phyloP scores from a whole-genome alignment of 352 stramenopile genomes.

The Peronospora tabacina region DNA sequence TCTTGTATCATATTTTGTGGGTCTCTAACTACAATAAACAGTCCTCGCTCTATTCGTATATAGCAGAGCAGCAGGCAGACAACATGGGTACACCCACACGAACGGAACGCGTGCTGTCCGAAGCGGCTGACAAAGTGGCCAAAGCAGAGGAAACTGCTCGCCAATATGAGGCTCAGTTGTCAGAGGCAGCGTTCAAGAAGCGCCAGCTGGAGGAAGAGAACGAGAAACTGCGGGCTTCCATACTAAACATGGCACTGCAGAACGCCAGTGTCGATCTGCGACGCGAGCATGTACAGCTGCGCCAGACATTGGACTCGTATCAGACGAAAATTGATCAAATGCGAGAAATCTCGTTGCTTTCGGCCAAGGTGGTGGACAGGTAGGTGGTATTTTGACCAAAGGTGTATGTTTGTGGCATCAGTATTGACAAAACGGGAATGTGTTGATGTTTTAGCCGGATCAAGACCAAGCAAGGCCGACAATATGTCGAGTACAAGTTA shows the following conservation, averaged over 20 bases:
- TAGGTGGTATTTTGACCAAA: constrained; percentile 11
- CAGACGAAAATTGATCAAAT: constrained; percentile 87
- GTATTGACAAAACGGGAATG: neutral
- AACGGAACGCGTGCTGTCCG: constrained; percentile 59
- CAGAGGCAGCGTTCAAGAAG: constrained; percentile 56
- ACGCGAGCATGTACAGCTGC: constrained; percentile 74
- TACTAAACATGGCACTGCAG: constrained; percentile 66
- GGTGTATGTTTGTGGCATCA: constrained; percentile 3
- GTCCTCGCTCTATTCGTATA: neutral
- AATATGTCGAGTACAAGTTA: constrained; percentile 86
- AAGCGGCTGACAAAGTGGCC: constrained; percentile 64
- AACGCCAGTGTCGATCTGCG: constrained; percentile 72
- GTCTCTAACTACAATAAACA: neutral
- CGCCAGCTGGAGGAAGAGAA: constrained; percentile 72
- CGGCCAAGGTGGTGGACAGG: constrained; percentile 81
- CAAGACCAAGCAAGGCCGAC: constrained; percentile 77
- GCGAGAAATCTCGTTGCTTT: constrained; percentile 79
- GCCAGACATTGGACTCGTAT: constrained; percentile 80
- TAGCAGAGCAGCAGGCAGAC: constrained; percentile 8
- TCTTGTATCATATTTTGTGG: neutral
- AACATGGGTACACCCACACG: constrained; percentile 48
- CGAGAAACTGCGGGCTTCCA: constrained; percentile 69
- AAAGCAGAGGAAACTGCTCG: constrained; percentile 58
- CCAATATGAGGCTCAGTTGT: constrained; percentile 45
- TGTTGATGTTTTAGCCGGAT: constrained; percentile 56